A percentile compares a stretch with the other conserved stretches of the same genome.
phyloP scores from a whole-genome alignment of 208 protist species.

The Leishmania mexicana region DNA sequence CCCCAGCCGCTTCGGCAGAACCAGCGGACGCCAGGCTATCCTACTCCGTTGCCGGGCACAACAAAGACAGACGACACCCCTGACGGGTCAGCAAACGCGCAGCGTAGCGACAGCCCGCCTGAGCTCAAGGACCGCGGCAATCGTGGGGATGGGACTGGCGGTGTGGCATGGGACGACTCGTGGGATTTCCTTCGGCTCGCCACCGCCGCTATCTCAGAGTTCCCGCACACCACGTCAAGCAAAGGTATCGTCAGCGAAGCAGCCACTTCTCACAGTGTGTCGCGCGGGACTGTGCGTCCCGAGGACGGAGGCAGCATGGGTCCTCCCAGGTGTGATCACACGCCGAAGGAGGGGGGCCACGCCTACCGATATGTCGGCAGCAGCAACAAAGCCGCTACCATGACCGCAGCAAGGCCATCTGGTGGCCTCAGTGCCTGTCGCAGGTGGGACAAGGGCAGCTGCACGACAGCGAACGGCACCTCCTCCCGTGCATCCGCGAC shows the following conservation, averaged over 20 bases:
- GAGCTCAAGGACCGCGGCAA: background rate
- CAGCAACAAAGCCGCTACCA: background rate
- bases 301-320: slow-evolving; percentile 3
- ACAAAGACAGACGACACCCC: background rate
- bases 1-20: background rate
- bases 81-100: background rate
- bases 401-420: background rate
- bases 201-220: background rate
- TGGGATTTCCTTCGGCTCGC: background rate
- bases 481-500: background rate
- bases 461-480: slow-evolving; percentile 7
- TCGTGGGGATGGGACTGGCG: background rate
- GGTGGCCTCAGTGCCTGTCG: background rate
- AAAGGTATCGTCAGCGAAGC: slow-evolving; percentile 15
- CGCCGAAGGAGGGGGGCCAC: background rate
- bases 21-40: background rate
- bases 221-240: slow-evolving; percentile 14
- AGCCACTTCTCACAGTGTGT: slow-evolving; percentile 9
- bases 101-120: background rate
- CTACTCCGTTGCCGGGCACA: background rate
- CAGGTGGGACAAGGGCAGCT: background rate
- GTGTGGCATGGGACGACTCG: background rate
- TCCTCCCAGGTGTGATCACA: background rate
- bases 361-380: background rate
- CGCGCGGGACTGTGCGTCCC: slow-evolving; percentile 6